These are phyloP conservation scores for Lactarius deliciosus DNA, from an alignment of 768 basidiomycete genomes.

Conservation along the genomic window DNA sequence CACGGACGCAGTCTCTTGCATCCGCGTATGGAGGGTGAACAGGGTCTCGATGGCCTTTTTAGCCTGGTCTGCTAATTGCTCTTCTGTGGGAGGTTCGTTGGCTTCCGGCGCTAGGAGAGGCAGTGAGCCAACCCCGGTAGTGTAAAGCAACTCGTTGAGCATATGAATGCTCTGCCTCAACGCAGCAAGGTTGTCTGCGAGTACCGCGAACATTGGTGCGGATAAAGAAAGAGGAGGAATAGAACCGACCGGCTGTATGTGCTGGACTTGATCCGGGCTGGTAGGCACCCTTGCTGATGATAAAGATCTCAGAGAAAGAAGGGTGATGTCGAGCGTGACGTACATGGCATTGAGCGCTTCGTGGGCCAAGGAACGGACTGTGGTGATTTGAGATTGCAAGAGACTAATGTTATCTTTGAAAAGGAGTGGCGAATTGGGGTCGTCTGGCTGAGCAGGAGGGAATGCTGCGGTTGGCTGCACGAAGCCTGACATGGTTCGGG, in stretches of 20 bases:
- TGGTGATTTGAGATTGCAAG: constrained; percentile 22
- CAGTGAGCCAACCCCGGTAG: constrained; percentile 26
- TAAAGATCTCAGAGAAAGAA: background rate
- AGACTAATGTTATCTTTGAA: constrained; percentile 26
- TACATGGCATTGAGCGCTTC: constrained; percentile 28
- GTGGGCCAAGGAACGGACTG: constrained; percentile 22
- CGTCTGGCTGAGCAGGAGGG: constrained; percentile 20
- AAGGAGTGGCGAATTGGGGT: constrained; percentile 27
- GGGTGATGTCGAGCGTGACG: constrained; percentile 6
- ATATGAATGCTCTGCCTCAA: constrained; percentile 21
- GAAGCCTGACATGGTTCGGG: constrained; percentile 22
- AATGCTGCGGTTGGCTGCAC: constrained; percentile 12
- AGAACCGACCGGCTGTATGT: constrained; percentile 24
- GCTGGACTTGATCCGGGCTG: constrained; percentile 21
- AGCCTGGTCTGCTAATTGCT: constrained; percentile 24
- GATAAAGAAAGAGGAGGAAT: background rate
- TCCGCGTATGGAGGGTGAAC: constrained; percentile 16
- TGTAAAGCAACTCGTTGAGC: constrained; percentile 20
- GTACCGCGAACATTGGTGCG: background rate
- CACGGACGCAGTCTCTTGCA: constrained; percentile 25
- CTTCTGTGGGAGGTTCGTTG: constrained; percentile 21
- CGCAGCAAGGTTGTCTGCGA: constrained; percentile 18
- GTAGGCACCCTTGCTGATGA: constrained; percentile 24
- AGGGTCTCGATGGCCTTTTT: constrained; percentile 25
- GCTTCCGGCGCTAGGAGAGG: constrained; percentile 24